Evolutionary conservation across 163 green algal genomes (phyloP), one percentile per base, ranked within the genome.

Genomic region (Smithsoniella earleae): DNA sequence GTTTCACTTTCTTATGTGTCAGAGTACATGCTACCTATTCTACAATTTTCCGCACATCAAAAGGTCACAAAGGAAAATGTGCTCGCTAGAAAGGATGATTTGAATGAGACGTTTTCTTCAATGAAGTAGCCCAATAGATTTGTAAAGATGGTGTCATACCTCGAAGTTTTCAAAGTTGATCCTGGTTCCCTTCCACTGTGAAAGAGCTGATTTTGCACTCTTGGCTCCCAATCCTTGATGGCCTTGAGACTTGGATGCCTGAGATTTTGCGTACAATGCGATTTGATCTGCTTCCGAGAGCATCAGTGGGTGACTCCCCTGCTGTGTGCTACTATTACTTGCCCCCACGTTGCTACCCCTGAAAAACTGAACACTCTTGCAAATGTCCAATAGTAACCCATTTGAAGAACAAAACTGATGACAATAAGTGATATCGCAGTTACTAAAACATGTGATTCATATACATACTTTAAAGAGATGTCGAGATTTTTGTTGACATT

Each of bases 221-320:
- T 69, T 69, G 30, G 22, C 43, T 25, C 58, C 58, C 18, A 69
- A 33, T 18, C 58, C 58, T 34, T 69, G 20, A 18, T 34, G 31
- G 58, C 58, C 58, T 13, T 69, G 58, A 10, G 58, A 43, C 25
- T 69, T 69, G 16, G 18, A 30, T 22, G 31, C 58, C 5, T 69
- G 58, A 16, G 58, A 8, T 8, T 36, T 74, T 16, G 28, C 34
- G 74, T 83, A 95, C 52, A 95, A 76, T 45, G 89, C 84, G 45
- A 83, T 81, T 77, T 95, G 89, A 75, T 95, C 89, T 36, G 89
- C 38, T 75, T 95, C 89, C 54, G 73, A 77, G 66, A 95, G 94
- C 36, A 75, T 89, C 87, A 37, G 69, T 74, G 13, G 75, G 36
- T 55, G 38, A 43, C 58, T 69, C n/a, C 58, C 10, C 40, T 49